These are phyloP conservation scores for Penicillium longicatenatum DNA, from an alignment of 495 filamentous ascomycete genomes.

Conservation along the genomic window DNA sequence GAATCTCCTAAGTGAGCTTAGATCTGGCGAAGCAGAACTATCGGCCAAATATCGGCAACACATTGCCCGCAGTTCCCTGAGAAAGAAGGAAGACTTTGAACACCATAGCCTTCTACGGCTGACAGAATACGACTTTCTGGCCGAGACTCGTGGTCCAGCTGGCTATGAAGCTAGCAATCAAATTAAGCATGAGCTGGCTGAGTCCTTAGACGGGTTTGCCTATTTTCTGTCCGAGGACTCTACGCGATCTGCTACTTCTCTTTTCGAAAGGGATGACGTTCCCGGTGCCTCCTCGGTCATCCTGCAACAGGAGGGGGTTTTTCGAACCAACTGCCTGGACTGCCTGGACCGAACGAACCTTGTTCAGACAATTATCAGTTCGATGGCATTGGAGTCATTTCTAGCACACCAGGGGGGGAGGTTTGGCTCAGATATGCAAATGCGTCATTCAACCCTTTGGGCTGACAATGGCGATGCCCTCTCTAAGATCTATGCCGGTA, in stretches of 20 bases:
- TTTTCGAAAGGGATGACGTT: slow-evolving; percentile 27
- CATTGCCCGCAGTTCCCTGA: slow-evolving; percentile 67
- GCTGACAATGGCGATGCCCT: slow-evolving; percentile 97
- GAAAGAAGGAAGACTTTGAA: slow-evolving; percentile 43
- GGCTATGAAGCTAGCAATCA: slow-evolving; percentile 86
- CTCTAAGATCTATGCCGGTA: slow-evolving; percentile 95
- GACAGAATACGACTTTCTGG: slow-evolving; percentile 94
- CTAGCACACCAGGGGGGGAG: slow-evolving; percentile 65
- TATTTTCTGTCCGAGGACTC: slow-evolving; percentile 83
- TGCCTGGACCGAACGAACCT: slow-evolving; percentile 96
- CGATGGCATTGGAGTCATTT: slow-evolving; percentile 85
- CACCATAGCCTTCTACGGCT: slow-evolving; percentile 70
- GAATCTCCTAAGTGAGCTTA: slow-evolving; percentile 87
- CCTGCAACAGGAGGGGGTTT: slow-evolving; percentile 89
- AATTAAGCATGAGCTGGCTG: slow-evolving; percentile 71
- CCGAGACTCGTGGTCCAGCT: slow-evolving; percentile 81
- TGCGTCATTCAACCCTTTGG: slow-evolving; percentile 89
- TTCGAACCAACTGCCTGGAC: slow-evolving; percentile 94
- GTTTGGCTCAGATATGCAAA: slow-evolving; percentile 79
- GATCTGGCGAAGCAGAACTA: slow-evolving; percentile 79
- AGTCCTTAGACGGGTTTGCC: slow-evolving; percentile 81
- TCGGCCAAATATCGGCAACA: slow-evolving; percentile 77
- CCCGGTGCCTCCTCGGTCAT: slow-evolving; percentile 64
- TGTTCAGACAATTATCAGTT: slow-evolving; percentile 91
- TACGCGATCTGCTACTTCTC: slow-evolving; percentile 8